Evolutionary conservation across 2,329 filamentous ascomycete genomes (phyloP).

Genomic region (Pseudogymnoascus sp.): DNA sequence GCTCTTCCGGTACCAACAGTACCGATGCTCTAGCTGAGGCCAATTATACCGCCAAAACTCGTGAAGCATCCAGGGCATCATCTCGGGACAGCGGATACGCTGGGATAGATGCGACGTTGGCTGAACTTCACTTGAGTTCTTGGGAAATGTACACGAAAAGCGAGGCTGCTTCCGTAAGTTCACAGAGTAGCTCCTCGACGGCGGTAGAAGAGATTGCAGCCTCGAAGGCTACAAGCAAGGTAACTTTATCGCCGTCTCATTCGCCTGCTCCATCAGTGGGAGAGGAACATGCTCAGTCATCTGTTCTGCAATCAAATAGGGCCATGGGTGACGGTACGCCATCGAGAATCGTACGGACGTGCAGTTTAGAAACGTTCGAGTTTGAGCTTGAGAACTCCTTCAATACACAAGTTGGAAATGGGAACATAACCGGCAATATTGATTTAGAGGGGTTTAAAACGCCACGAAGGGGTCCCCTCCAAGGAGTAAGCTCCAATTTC

Average conservation of each 20-base stretch:
- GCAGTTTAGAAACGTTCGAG: background rate
- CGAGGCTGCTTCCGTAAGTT: background rate
- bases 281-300: background rate
- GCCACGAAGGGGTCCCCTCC: background rate
- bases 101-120: background rate
- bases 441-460: background rate
- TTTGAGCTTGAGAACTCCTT: background rate
- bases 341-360: background rate
- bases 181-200: background rate
- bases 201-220: background rate
- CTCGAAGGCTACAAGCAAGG: background rate
- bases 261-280: background rate
- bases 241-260: background rate
- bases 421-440: background rate
- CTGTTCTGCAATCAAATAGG: background rate
- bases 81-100: background rate
- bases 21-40: background rate
- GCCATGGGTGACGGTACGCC: background rate
- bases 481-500: background rate
- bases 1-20: background rate
- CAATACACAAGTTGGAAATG: background rate
- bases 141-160: background rate
- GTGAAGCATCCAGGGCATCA: background rate
- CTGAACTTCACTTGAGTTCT: background rate
- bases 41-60: background rate